Conservation (phyloP, 2,329 filamentous ascomycete species). For the Rhinocladiella similis region DNA sequence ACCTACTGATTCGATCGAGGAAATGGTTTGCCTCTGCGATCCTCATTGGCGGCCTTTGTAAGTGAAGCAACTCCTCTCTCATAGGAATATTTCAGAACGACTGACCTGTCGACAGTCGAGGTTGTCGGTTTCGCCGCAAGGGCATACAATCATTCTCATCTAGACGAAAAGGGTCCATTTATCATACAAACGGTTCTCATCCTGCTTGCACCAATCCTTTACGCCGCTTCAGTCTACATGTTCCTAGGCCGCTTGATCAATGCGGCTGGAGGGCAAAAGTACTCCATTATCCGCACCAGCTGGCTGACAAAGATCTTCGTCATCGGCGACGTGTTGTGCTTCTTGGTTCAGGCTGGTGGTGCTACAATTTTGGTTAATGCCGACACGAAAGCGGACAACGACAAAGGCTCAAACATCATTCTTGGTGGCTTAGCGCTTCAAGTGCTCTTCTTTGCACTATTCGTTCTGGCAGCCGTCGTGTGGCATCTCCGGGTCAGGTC, state of each 20-base stretch:
- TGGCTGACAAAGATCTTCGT: slow-evolving; percentile 43
- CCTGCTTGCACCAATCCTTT: slow-evolving; percentile 45
- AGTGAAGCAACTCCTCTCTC: slow-evolving; percentile 12
- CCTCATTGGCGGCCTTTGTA: slow-evolving; percentile 35
- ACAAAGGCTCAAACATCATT: slow-evolving; percentile 46
- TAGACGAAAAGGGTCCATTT: slow-evolving; percentile 13
- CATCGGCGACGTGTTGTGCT: slow-evolving; percentile 44
- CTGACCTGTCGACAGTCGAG: slow-evolving; percentile 33
- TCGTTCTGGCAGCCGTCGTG: slow-evolving; percentile 49
- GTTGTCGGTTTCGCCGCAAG: slow-evolving; percentile 39
- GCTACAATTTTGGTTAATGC: slow-evolving; percentile 37
- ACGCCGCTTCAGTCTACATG: slow-evolving; percentile 51
- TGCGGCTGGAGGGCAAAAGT: slow-evolving; percentile 29
- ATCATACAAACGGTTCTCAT: slow-evolving; percentile 44
- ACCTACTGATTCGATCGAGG: slow-evolving; percentile 36
- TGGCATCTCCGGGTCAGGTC: slow-evolving; percentile 43
- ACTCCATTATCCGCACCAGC: slow-evolving; percentile 39
- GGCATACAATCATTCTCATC: slow-evolving; percentile 21
- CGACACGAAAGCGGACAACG: slow-evolving; percentile 26
- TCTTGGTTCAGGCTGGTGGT: slow-evolving; percentile 45
- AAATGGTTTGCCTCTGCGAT: slow-evolving; percentile 45
- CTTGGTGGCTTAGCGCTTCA: slow-evolving; percentile 48
- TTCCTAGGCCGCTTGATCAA: slow-evolving; percentile 47
- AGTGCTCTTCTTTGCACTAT: slow-evolving; percentile 52
- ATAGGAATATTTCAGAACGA: not conserved